A percentile compares a stretch with the other conserved stretches of the same genome.
These are phyloP conservation scores for Priceomyces haplophilus DNA, from an alignment of 805 yeast species.

Conservation along the genomic window DNA sequence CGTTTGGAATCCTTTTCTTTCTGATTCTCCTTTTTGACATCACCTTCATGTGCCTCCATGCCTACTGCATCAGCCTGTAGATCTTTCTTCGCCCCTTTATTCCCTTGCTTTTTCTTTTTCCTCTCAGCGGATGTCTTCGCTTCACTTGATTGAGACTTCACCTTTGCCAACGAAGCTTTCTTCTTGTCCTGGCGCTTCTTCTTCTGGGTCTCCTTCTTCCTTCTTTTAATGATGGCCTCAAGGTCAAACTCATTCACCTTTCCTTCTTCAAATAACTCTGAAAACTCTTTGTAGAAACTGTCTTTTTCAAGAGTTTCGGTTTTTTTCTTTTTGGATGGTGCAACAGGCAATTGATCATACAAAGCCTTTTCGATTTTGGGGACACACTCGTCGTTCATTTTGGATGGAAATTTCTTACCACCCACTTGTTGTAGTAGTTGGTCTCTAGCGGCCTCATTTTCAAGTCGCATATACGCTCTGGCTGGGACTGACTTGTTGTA, in stretches of 20 bases:
- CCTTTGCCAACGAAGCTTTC: slow-evolving; percentile 11
- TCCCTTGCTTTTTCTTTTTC: slow-evolving; percentile 8
- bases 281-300: slow-evolving; percentile 12
- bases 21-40: slow-evolving; percentile 1
- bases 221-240: slow-evolving; percentile 10
- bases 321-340: background rate
- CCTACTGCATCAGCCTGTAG: slow-evolving; percentile 3
- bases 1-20: slow-evolving; percentile 3
- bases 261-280: slow-evolving; percentile 4
- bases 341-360: slow-evolving; percentile 16
- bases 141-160: slow-evolving; percentile 8
- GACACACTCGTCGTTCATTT: slow-evolving; percentile 22
- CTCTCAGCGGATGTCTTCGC: slow-evolving; percentile 7
- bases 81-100: slow-evolving; percentile 7
- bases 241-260: slow-evolving; percentile 10
- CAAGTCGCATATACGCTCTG: slow-evolving; percentile 39
- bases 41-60: slow-evolving; percentile 1
- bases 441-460: slow-evolving; percentile 21
- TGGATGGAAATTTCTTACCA: slow-evolving; percentile 22
- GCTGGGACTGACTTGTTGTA: slow-evolving; percentile 40
- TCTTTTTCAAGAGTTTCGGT: slow-evolving; percentile 11
- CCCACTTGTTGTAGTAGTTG: slow-evolving; percentile 24
- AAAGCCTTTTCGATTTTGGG: slow-evolving; percentile 38
- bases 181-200: slow-evolving; percentile 8
- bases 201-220: slow-evolving; percentile 9